Evolutionary conservation across 2,329 filamentous ascomycete genomes (phyloP), one percentile per base, ranked within the genome.

Genomic region (Fusarium robinianum): DNA sequence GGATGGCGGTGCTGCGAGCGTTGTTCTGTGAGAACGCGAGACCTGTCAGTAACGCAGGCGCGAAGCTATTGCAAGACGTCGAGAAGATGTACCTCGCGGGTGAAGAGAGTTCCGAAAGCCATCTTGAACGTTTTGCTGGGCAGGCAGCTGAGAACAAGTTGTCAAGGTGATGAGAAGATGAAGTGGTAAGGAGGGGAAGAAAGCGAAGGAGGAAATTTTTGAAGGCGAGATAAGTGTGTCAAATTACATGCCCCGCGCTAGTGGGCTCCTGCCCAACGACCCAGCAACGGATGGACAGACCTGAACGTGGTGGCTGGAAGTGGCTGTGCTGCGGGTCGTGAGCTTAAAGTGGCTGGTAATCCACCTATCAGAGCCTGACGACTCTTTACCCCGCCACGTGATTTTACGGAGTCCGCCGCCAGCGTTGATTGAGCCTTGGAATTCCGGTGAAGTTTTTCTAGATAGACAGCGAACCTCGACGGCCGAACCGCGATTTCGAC

Each of bases 91-190:
- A 95, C 92, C 77, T 82, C 71, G 73, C 81, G 83, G 71, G 87
- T 88, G 84, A 94, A 97, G 69, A 99, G 84, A 81, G 95, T 99
- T 78, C 94, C 94, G 83, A 99, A 97, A 71, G 88, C 81, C 87
- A 95, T 95, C 73, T 81, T 89, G 78, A 71, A 67, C 68, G 64
- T 59, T n/a, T 55, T 60, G 49, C 47, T 61, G 31, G 50, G 46
- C 45, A 49, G 52, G 40, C 55, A 55, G 53, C 62, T 59, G 48
- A 60, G 48, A 55, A 62, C 50, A 61, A 61, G 60, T 55, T 56
- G 57, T 54, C 50, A 46, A 35, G 53, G 46, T 42, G 52, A 53
- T 44, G 37, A 22, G 41, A 27, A 47, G 47, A 48, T 49, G 51
- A 50, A 43, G 29, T 22, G 41, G 16, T 29, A 47, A 43, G 40